Base-by-base conservation (phyloP, 2,329 filamentous ascomycete genomes). In the Alternaria sp. region DNA sequence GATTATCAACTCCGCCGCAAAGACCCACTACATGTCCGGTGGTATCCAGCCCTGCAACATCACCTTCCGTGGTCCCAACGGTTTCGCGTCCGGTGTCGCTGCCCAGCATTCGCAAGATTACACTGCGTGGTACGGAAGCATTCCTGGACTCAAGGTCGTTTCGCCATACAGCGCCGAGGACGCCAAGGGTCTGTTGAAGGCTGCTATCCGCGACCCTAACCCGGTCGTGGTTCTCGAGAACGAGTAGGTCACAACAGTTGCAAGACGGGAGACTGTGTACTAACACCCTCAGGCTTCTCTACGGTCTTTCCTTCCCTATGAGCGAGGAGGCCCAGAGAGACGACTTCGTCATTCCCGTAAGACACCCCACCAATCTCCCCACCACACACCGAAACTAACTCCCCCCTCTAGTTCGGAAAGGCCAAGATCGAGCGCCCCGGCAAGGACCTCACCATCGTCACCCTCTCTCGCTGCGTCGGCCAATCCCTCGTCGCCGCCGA, bases 21-120 rank as follows among this genome's bases (percentile, higher is more conserved):
- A 99, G 88, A 99, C 96, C 61, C 95, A 99, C 80, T 99, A 99
- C 88, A 99, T 99, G 96, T 98, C 96, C 70, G 96, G 96, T 77
- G 96, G 96, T 82, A 98, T 97, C 82, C 96, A 99, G 85, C 96
- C 96, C 76, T 99, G 96, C 86, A 98, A 98, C 87, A 95, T 99
- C 84, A 98, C 96, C 75, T 99, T 99, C 91, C 94, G 96, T 81
- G 96, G 96, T 58, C 96, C 96, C 84, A 99, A 99, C 85, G 96
- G 96, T 78, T 99, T 99, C 83, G 96, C 96, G 67, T 81, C 95
- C 65, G 96, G 96, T 88, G 96, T 99, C 76, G 96, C 86, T 70
- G 96, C 96, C 65, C 96, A 99, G 87, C 96, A 99, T 87, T 98
- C 96, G 56, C 96, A 99, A 86, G 96, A 99, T 82, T 99, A 96